Evolutionary conservation across 371 early-diverging fungal genomes (phyloP).

Genomic region (Dichotomocladium elegans): DNA sequence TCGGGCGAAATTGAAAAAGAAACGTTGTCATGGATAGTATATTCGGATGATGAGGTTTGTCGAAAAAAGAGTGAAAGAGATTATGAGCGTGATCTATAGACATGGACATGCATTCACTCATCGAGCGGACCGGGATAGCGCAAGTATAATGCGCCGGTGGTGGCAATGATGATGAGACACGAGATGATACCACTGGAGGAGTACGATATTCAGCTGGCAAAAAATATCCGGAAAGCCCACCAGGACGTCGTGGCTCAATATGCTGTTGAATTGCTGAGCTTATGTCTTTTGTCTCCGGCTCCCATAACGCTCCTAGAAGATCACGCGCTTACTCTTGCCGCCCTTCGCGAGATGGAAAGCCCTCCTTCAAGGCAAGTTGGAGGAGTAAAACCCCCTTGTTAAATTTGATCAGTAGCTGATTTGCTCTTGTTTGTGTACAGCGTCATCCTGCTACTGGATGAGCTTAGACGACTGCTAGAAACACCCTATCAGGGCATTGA

Average conservation of each 20-base stretch:
- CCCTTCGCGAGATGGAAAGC: conserved; percentile 55
- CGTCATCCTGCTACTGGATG: conserved; percentile 20
- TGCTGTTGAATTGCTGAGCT: conserved; percentile 66
- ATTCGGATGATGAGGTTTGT: conserved; percentile 81
- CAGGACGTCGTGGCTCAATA: conserved; percentile 60
- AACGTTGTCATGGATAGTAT: conserved; percentile 83
- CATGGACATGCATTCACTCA: not conserved
- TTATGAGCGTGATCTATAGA: not conserved
- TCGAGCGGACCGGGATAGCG: conserved; percentile 23
- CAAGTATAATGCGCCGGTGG: conserved; percentile 80
- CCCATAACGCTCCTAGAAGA: conserved; percentile 62
- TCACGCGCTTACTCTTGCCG: conserved; percentile 69
- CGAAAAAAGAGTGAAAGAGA: not conserved
- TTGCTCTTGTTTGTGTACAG: conserved; percentile 6
- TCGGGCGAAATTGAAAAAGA: conserved; percentile 78
- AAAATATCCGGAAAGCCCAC: conserved; percentile 60
- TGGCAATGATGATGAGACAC: conserved; percentile 73
- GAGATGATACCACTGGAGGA: conserved; percentile 74
- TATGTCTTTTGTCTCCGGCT: conserved; percentile 58
- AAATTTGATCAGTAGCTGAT: not conserved
- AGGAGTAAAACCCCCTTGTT: not conserved
- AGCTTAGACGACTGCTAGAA: conserved; percentile 19
- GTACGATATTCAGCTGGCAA: conserved; percentile 82
- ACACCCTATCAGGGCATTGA: conserved; percentile 10
- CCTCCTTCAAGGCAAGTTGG: conserved; percentile 42